Evolutionary conservation across 345 rosid genomes (phyloP), one percentile per base, ranked within the genome.

Genomic region (Citrus inodora): DNA sequence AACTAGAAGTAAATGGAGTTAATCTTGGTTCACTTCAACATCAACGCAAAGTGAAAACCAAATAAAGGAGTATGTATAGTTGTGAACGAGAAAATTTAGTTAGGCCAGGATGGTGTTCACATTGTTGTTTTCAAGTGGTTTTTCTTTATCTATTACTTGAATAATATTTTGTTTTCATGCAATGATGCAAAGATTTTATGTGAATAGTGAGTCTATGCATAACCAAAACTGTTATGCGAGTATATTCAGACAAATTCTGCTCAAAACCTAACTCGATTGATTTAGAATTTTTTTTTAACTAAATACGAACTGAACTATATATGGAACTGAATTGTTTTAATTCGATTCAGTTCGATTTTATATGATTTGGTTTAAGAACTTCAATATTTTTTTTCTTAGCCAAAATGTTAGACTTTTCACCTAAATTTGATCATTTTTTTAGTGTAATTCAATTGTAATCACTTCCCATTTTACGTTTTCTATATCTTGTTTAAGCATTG

Each of bases 1-100:
- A 35, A 35, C 37, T 35, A 35, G 7, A 25, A 69, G 17, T 7
- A 9, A 1, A 2, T 70, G 35, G 74, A 70, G 24, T 27, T 32
- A 46, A 51, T 71, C 19, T 46, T 46, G 73, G 35, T 4, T 70
- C 3, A 2, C 51, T 28, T 22, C 30, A 46, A 9, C 2, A 25
- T 69, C 37, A 70, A 17, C 3, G 7, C 13, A 73, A 59, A 35
- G 7, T 7, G 14, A 0, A 60, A 35, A 1, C 56, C 7, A 56
- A 58, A n/a, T 10, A 30, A 35, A 73, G 25, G 25, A 32, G 46
- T 37, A 42, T 74, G 60, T 40, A 63, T 28, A 9, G 46, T 7
- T 64, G 33, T 64, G 78, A 64, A 75, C 78, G 32, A 64, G 30
- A 42, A 58, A 65, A 64, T n/a, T 72, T 64, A 48, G 14, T 13